phyloP scores from a whole-genome alignment of 495 filamentous ascomycete species.

The Annulohypoxylon maeteangense region DNA sequence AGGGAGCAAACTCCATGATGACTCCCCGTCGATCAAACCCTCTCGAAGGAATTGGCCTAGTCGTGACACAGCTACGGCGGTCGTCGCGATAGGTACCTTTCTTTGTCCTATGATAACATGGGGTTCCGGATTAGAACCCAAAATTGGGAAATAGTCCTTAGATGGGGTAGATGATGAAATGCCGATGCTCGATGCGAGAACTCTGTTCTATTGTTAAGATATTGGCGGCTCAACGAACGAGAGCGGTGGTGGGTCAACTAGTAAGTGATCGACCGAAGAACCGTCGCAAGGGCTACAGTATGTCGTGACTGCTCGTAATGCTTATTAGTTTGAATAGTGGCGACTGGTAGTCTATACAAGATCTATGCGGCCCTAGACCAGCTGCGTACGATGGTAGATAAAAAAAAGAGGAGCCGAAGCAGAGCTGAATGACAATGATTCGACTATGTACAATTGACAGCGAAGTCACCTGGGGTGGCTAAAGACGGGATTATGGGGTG shows the following conservation, averaged over 20 bases:
- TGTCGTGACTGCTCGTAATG: constrained; percentile 26
- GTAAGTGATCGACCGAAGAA: constrained; percentile 10
- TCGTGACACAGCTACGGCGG: constrained; percentile 12
- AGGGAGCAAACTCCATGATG: constrained; percentile 44
- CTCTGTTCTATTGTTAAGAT: constrained; percentile 20
- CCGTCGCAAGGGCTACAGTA: constrained; percentile 21
- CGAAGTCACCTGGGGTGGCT: constrained; percentile 30
- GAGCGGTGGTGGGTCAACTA: constrained; percentile 15
- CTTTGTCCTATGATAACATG: constrained; percentile 29
- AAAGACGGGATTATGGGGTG: constrained; percentile 21
- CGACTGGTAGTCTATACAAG: constrained; percentile 22
- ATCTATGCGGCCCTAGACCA: constrained; percentile 14
- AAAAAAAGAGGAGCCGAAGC: constrained; percentile 12
- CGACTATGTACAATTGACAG: constrained; percentile 22
- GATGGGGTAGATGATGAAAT: constrained; percentile 11
- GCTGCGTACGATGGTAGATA: constrained; percentile 11
- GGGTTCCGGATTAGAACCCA: constrained; percentile 3
- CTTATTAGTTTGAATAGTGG: constrained; percentile 25
- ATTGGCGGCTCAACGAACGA: constrained; percentile 19
- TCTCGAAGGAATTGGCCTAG: constrained; percentile 10
- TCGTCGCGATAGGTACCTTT: constrained; percentile 20
- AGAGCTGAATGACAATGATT: constrained; percentile 10
- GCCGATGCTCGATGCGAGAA: constrained; percentile 18
- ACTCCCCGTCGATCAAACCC: constrained; percentile 13
- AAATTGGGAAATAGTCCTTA: background rate